phyloP scores from a whole-genome alignment of 805 yeast genomes.

The Hagleromyces aurorensis region DNA sequence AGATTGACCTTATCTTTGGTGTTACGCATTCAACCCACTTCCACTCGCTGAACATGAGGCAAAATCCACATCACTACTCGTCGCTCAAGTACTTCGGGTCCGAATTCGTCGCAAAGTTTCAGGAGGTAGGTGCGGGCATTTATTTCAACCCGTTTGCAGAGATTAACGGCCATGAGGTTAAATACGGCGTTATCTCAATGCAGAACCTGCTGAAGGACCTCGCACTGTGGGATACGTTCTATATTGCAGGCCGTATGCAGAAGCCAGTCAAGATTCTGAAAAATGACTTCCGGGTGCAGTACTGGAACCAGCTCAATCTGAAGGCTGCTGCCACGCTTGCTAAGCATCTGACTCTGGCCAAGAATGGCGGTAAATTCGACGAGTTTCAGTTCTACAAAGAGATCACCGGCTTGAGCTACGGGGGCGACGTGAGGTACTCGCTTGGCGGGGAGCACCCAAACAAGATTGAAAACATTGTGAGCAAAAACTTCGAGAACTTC shows the following conservation, averaged over 20 bases:
- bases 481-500: slow-evolving; percentile 64
- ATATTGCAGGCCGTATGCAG: slow-evolving; percentile 87
- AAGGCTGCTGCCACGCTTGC: slow-evolving; percentile 67
- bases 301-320: slow-evolving; percentile 69
- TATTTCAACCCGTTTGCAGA: slow-evolving; percentile 88
- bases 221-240: slow-evolving; percentile 76
- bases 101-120: slow-evolving; percentile 46
- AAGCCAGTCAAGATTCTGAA: slow-evolving; percentile 79
- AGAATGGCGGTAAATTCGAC: slow-evolving; percentile 36
- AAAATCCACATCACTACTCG: slow-evolving; percentile 73
- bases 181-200: slow-evolving; percentile 79
- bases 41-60: slow-evolving; percentile 64
- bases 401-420: slow-evolving; percentile 73
- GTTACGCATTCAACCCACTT: slow-evolving; percentile 69
- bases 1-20: slow-evolving; percentile 78
- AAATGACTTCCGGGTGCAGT: slow-evolving; percentile 54
- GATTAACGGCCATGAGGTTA: slow-evolving; percentile 52
- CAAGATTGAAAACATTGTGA: slow-evolving; percentile 79
- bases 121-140: slow-evolving; percentile 77
- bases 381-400: slow-evolving; percentile 65
- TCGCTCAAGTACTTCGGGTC: slow-evolving; percentile 53
- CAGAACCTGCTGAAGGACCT: slow-evolving; percentile 58
- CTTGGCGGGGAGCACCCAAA: slow-evolving; percentile 89
- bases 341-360: slow-evolving; percentile 27
- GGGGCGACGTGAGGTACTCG: slow-evolving; percentile 83